Conservation (phyloP, 2,329 filamentous ascomycete genomes). For the Botrytis paeoniae region DNA sequence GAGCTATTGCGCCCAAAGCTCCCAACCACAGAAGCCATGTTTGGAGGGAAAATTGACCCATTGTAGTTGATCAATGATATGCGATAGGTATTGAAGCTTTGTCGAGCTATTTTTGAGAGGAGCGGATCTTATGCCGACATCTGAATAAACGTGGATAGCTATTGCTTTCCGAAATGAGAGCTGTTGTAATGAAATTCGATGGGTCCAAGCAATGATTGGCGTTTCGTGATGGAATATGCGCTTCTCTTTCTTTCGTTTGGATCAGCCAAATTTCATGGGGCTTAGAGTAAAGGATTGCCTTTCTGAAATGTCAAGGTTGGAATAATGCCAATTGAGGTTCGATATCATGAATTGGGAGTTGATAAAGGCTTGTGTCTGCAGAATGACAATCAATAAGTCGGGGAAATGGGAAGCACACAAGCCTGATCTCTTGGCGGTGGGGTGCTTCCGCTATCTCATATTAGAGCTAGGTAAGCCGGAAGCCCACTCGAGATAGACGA, state of each 20-base stretch:
- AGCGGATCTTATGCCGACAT: neutral
- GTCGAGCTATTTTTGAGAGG: neutral
- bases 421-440: neutral
- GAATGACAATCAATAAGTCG: neutral
- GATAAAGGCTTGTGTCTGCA: neutral
- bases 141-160: neutral
- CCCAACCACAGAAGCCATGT: constrained; percentile 13
- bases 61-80: neutral
- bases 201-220: constrained; percentile 7
- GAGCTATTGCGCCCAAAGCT: constrained; percentile 14
- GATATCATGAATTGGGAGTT: neutral
- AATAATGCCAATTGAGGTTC: neutral
- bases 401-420: neutral
- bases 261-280: no score
- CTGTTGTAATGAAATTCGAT: neutral
- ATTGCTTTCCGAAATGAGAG: neutral
- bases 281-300: no score
- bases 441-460: neutral
- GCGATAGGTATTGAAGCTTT: neutral
- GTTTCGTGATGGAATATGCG: neutral
- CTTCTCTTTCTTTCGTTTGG: neutral
- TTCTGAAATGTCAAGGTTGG: neutral
- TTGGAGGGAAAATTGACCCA: neutral
- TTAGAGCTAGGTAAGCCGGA: neutral
- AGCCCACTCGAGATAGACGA: no score